Conservation (phyloP, 768 basidiomycete species). For the Amanita molliuscula region DNA sequence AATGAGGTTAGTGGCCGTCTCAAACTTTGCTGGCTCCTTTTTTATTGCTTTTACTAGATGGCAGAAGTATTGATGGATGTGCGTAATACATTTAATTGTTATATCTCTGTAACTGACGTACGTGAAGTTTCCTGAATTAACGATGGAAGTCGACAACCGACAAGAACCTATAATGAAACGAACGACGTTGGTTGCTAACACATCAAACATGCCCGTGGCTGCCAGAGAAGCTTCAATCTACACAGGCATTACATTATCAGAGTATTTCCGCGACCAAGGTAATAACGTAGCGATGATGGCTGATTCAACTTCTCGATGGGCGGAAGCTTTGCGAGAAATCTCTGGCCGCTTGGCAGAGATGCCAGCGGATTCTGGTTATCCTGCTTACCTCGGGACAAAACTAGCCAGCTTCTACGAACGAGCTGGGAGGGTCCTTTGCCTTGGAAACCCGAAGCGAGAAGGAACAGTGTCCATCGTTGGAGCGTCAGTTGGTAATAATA, state of each 20-base stretch:
- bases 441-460: conserved; percentile 80
- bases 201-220: conserved; percentile 99
- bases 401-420: conserved; percentile 98
- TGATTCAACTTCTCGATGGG: conserved; percentile 98
- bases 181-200: conserved; percentile 96
- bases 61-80: conserved; percentile 99
- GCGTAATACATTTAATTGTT: conserved; percentile 11
- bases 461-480: conserved; percentile 98
- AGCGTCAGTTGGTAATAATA: conserved; percentile 54
- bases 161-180: conserved; percentile 99
- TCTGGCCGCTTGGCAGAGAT: conserved; percentile 98
- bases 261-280: conserved; percentile 99
- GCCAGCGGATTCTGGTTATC: conserved; percentile 99
- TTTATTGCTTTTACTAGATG: conserved; percentile 42
- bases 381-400: conserved; percentile 93
- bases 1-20: conserved; percentile 57
- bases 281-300: conserved; percentile 99
- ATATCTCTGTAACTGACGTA: neutral
- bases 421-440: conserved; percentile 88
- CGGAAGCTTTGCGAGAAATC: conserved; percentile 97
- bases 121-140: conserved; percentile 74
- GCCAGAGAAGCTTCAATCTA: conserved; percentile 99
- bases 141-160: conserved; percentile 84
- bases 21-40: neutral
- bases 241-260: conserved; percentile 97